Conservation (phyloP, 148 eudicot species). For the Spergularia bocconei region DNA sequence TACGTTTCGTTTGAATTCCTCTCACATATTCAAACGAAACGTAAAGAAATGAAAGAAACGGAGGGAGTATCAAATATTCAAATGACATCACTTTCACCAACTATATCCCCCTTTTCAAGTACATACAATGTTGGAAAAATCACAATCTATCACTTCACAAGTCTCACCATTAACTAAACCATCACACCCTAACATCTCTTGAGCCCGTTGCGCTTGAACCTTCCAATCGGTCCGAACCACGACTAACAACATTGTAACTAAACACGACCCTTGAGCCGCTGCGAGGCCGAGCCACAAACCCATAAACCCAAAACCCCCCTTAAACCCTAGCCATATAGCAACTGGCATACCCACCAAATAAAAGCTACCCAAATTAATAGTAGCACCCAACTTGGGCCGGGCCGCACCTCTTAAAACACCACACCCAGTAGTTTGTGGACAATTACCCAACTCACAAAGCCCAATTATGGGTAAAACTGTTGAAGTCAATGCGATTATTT, state of each 20-base stretch:
- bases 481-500: constrained; percentile 54
- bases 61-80: no score
- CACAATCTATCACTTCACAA: constrained; percentile 8
- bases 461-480: constrained; percentile 64
- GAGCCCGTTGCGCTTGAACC: constrained; percentile 49
- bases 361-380: constrained; percentile 58
- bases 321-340: constrained; percentile 53
- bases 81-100: no score
- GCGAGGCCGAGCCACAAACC: constrained; percentile 75
- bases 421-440: constrained; percentile 75
- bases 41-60: no score
- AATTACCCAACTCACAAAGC: constrained; percentile 73
- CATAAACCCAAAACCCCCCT: constrained; percentile 44
- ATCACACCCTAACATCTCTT: constrained; percentile 41
- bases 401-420: constrained; percentile 71
- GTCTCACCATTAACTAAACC: background rate
- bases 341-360: constrained; percentile 74
- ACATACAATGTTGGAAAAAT: no score
- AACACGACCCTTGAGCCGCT: constrained; percentile 64
- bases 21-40: no score
- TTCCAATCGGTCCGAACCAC: constrained; percentile 59
- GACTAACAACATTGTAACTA: constrained; percentile 44
- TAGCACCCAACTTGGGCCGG: constrained; percentile 60
- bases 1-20: no score
- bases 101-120: no score